Conservation (phyloP, 169 alveolate genomes). For the Cryptosporidium felis region DNA sequence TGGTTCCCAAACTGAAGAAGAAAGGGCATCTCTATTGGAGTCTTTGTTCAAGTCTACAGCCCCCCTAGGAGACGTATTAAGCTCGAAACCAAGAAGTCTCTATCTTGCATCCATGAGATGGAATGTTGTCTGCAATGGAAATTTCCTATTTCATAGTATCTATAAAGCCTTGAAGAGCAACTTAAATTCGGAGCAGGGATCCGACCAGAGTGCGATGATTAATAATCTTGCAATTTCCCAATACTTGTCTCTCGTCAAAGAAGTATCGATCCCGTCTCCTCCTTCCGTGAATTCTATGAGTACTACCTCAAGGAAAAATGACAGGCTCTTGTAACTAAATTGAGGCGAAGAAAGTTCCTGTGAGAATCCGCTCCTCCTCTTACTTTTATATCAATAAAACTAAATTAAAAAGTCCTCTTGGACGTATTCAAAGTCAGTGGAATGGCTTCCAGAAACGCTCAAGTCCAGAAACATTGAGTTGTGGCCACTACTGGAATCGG, state of each 20-base stretch:
- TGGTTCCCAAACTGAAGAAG: constrained; percentile 38
- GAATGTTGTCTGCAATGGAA: constrained; percentile 52
- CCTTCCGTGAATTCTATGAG: constrained; percentile 45
- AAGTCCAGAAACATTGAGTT: not conserved
- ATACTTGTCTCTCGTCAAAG: constrained; percentile 28
- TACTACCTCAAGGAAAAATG: constrained; percentile 18
- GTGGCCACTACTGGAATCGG: not conserved
- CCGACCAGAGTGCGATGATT: constrained; percentile 20
- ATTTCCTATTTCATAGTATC: constrained; percentile 20
- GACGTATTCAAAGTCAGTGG: constrained; percentile 2
- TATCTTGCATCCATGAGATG: constrained; percentile 64
- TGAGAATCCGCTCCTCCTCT: no score
- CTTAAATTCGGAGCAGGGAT: not conserved
- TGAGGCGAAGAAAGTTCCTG: no score
- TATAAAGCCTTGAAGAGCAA: constrained; percentile 15
- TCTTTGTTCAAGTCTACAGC: constrained; percentile 27
- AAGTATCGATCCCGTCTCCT: constrained; percentile 54
- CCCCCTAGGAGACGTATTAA: constrained; percentile 10
- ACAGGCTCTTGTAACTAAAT: no score
- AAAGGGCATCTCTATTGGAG: constrained; percentile 20
- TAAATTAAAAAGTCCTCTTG: no score
- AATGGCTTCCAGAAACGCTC: constrained; percentile 9
- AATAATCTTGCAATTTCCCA: constrained; percentile 52
- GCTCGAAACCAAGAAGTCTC: constrained; percentile 29
- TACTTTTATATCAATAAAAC: no score